Evolutionary conservation across 768 basidiomycete species (phyloP), one percentile per base, ranked within the genome.

Genomic region (Termitomyces titanicus): DNA sequence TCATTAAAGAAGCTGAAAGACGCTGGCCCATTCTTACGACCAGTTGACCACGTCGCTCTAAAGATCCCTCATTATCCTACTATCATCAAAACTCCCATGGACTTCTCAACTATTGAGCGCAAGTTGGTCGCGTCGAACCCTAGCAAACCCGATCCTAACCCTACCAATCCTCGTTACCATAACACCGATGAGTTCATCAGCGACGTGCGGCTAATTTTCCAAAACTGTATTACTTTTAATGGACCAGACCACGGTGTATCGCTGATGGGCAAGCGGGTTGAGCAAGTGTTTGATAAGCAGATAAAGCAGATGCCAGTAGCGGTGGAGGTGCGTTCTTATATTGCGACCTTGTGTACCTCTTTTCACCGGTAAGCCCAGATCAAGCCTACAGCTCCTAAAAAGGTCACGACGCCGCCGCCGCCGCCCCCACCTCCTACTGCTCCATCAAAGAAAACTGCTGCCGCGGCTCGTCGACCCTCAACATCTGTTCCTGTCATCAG

Each of bases 61-160:
- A 84, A 83, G 57, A 84, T 92, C 57, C 96, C 94, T 9, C 93
- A 96, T 68, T 99, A 99, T 64, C 82, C 82, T 34, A 79, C 79
- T 43, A 84, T 98, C 66, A 83, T 99, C 72, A 91, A 86, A 66
- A 82, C 79, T 25, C 97, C 97, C 0, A 98, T 98, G 92, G 97
- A 98, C 68, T 80, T 99, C 44, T 80, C 85, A 3, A 97, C 96
- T 42, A 83, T 98, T 55, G 96, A 98, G 72, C 83, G 83, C 64
- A 97, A 98, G 73, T 78, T 98, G 40, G 64, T 62, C 33, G 83
- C 88, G 1, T 92, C 92, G 13, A 95, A 92, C 64, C 86, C 89
- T 2, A 63, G 74, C 50, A 94, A 92, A 65, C 89, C 84, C 13
- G 91, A 92, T 57, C 70, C 77, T 25, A 89, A 87, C 64, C 72